Percentiles rank a stretch among this genome's conserved stretches.
phyloP scores from a whole-genome alignment of 768 basidiomycete species.

The Boletus reticuloceps region DNA sequence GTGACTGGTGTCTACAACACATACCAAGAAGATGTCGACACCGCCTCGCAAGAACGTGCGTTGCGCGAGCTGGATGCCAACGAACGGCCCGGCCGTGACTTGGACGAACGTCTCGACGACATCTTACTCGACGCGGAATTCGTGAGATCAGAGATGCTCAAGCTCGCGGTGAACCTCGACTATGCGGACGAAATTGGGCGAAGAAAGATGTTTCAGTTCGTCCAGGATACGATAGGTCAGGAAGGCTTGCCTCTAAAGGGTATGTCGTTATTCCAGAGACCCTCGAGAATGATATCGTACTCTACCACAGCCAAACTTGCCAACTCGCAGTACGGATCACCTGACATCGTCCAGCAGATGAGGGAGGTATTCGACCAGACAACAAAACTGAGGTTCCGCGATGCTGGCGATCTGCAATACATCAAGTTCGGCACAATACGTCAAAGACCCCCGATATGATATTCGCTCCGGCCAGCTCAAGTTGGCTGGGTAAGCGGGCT shows the following conservation, averaged over 20 bases:
- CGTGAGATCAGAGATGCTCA: no score
- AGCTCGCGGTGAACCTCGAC: no score
- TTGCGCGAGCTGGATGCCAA: no score
- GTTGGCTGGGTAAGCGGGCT: slow-evolving; percentile 33
- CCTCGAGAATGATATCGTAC: neutral
- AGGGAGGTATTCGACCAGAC: slow-evolving; percentile 30
- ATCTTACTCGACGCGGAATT: no score
- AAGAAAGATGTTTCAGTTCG: no score
- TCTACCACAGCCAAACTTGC: slow-evolving; percentile 20
- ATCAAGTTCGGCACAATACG: slow-evolving; percentile 37
- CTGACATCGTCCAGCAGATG: slow-evolving; percentile 31
- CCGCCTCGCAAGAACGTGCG: slow-evolving; percentile 42
- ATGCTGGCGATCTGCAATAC: slow-evolving; percentile 32
- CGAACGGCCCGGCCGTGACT: no score
- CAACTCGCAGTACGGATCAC: slow-evolving; percentile 21
- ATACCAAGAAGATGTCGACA: slow-evolving; percentile 44
- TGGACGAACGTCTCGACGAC: no score
- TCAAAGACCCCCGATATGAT: slow-evolving; percentile 28
- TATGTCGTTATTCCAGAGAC: no score
- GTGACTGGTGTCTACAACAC: slow-evolving; percentile 75
- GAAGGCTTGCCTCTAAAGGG: slow-evolving; percentile 51
- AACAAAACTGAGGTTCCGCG: slow-evolving; percentile 40
- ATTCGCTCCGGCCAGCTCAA: slow-evolving; percentile 37
- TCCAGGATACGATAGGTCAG: slow-evolving; percentile 82
- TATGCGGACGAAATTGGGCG: no score